Conservation (phyloP, 31 red algal genomes). For the Porphyra umbilicalis region DNA sequence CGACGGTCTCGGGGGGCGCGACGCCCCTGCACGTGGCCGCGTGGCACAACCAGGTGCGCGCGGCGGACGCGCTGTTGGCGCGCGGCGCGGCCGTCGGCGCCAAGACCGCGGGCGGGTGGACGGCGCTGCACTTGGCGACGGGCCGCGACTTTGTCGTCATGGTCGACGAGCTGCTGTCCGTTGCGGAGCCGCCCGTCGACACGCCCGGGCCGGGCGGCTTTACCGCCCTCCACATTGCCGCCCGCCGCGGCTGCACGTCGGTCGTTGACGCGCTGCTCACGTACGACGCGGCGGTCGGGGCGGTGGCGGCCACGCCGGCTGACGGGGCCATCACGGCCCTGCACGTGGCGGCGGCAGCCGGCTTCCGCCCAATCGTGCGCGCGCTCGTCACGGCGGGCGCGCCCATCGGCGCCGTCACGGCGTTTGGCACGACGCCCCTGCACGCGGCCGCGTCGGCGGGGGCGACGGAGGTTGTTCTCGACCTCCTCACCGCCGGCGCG, state of each 20-base stretch:
- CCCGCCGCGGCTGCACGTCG: not conserved
- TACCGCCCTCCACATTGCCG: slow-evolving; percentile 9
- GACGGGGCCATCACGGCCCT: not conserved
- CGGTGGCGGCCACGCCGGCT: not conserved
- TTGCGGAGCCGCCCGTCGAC: not conserved
- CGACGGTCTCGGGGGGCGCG: slow-evolving; percentile 1
- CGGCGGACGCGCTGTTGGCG: slow-evolving; percentile 8
- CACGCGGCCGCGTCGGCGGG: slow-evolving; percentile 8
- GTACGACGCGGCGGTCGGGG: not conserved
- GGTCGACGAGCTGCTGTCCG: not conserved
- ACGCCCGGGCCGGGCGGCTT: not conserved
- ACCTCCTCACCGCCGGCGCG: slow-evolving; percentile 5
- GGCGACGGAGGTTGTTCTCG: not conserved
- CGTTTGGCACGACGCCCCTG: not conserved
- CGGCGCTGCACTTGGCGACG: not conserved
- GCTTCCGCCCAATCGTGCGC: not conserved
- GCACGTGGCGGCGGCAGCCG: slow-evolving; percentile 1
- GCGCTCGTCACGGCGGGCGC: not conserved
- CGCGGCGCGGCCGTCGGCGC: slow-evolving; percentile 11
- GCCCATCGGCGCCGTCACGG: not conserved
- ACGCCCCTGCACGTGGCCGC: slow-evolving; percentile 46
- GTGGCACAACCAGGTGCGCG: slow-evolving; percentile 8
- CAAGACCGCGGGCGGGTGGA: slow-evolving; percentile 10
- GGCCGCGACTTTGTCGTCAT: not conserved
- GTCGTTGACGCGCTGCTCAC: not conserved